Base-by-base conservation (phyloP, 140 eudicot genomes). In the Erigeron philadelphicus region DNA sequence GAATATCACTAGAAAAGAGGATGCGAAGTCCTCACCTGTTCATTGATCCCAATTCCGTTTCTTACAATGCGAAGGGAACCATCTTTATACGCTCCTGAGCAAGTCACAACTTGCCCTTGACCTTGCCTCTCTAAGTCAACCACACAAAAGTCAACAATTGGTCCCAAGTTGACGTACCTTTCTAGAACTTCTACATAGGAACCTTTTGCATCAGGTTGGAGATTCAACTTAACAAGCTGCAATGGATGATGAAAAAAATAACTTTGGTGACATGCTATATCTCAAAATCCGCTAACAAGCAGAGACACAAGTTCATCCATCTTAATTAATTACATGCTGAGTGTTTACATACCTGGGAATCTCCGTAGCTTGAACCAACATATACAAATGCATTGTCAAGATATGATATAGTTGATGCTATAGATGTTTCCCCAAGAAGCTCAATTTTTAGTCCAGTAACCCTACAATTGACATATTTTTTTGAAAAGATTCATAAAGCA, bases 21-120 rank as follows among this genome's bases (percentile, higher is more conserved):
- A 12, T 23, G 12, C 18, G 11, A 41, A 69, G 52, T 25, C 3
- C 45, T 47, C 44, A 85, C 98, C 88, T 89, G 98, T 77, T 93
- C 98, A 52, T 93, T 93, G 55, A 88, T 93, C 59, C 98, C 98
- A 61, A 93, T 93, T 46, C 98, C 98, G 35, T 93, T 93, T 52
- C 98, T 95, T 40, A 93, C 94, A 52, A 93, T 81, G 70, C 96
- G 98, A 77, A 93, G 95, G 55, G 98, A 93, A 64, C 98, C 98
- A 57, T 89, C 98, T 76, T 93, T 93, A 67, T 86, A 89, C 65
- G 98, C 98, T 60, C 98, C 98, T 57, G 98, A 93, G 83, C 98
- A 93, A 73, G 98, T 93, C 67, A 93, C 98, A 74, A 93, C 96
- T 79, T 93, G 98, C 46, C 98, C 98, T 87, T 93, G 98, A 71